Evolutionary conservation across 495 filamentous ascomycete genomes (phyloP).

Genomic region (Hypoxylon cercidicola): DNA sequence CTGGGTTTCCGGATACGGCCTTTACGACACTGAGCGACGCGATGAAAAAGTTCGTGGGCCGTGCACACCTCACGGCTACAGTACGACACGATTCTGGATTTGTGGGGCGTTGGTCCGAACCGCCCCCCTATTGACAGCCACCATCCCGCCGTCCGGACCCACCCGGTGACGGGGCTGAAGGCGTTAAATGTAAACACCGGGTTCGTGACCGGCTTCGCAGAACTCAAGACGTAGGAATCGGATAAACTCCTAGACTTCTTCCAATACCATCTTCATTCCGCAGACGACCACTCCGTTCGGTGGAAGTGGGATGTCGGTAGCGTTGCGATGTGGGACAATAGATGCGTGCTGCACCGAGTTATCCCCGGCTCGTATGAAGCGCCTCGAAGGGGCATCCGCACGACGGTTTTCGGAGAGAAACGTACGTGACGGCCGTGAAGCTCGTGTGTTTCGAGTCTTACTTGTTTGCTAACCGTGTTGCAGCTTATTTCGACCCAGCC

Average conservation of each 20-base stretch:
- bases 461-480: slow-evolving; percentile 7
- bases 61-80: slow-evolving; percentile 62
- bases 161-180: slow-evolving; percentile 64
- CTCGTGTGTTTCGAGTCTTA: neutral
- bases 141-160: slow-evolving; percentile 65
- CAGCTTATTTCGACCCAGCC: slow-evolving; percentile 59
- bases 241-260: slow-evolving; percentile 64
- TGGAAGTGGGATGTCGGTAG: slow-evolving; percentile 67
- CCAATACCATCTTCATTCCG: slow-evolving; percentile 61
- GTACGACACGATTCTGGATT: slow-evolving; percentile 58
- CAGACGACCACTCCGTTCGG: slow-evolving; percentile 63
- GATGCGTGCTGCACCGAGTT: slow-evolving; percentile 60
- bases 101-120: slow-evolving; percentile 60
- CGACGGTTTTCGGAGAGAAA: slow-evolving; percentile 66
- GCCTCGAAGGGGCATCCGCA: slow-evolving; percentile 58
- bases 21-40: slow-evolving; percentile 62
- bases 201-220: slow-evolving; percentile 63
- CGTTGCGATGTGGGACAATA: slow-evolving; percentile 67
- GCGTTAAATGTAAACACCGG: slow-evolving; percentile 62
- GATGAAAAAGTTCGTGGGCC: slow-evolving; percentile 59
- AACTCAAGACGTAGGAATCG: slow-evolving; percentile 64
- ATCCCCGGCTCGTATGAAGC: slow-evolving; percentile 63
- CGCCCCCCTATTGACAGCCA: slow-evolving; percentile 63
- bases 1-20: slow-evolving; percentile 62
- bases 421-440: slow-evolving; percentile 48